phyloP scores from a whole-genome alignment of 306 rosid species.

The Gastrolobium bilobum region DNA sequence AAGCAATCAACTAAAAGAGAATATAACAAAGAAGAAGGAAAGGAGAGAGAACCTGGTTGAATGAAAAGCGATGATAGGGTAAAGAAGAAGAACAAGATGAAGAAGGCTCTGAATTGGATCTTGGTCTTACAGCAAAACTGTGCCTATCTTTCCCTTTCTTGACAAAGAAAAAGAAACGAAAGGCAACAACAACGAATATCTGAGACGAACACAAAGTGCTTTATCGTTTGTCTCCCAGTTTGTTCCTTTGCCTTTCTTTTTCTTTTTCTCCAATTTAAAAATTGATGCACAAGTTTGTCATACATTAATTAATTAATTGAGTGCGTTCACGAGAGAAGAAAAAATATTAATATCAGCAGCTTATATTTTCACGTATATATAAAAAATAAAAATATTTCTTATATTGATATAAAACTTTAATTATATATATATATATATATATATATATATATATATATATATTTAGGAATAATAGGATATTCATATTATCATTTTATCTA shows the following conservation, averaged over 20 bases:
- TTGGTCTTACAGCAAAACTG: not conserved
- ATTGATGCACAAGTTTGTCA: not conserved
- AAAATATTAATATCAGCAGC: no score
- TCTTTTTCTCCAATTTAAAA: not conserved
- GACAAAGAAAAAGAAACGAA: not conserved
- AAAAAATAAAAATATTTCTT: no score
- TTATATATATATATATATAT: no score
- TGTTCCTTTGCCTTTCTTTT: not conserved
- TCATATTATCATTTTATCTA: no score
- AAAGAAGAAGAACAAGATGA: slow-evolving; percentile 21
- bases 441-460: no score
- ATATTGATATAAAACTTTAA: no score
- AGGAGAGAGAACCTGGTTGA: slow-evolving; percentile 28
- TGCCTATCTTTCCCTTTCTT: slow-evolving; percentile 29
- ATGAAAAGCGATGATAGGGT: slow-evolving; percentile 4
- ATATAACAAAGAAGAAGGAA: not conserved
- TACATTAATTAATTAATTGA: no score
- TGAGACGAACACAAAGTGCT: not conserved
- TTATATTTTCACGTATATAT: no score
- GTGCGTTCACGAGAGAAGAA: no score
- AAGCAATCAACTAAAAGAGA: slow-evolving; percentile 24
- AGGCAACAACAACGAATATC: slow-evolving; percentile 3
- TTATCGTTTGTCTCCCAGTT: slow-evolving; percentile 18
- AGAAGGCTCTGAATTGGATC: slow-evolving; percentile 13
- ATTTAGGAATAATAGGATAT: no score